phyloP scores from a whole-genome alignment of 805 yeast genomes.

The Debaryomyces maramus region DNA sequence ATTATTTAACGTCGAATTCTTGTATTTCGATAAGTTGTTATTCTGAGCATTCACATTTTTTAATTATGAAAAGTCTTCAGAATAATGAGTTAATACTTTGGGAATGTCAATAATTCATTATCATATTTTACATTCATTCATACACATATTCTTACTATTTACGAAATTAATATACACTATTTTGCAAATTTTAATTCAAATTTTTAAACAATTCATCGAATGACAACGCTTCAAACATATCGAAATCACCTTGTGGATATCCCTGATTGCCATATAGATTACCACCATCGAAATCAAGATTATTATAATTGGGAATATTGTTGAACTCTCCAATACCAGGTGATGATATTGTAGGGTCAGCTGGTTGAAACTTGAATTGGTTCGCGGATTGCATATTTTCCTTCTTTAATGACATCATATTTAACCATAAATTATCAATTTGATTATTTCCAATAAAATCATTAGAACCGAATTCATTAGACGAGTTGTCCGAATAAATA shows the following conservation, averaged over 20 bases:
- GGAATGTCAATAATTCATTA: neutral
- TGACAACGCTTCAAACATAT: constrained; percentile 11
- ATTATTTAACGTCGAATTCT: neutral
- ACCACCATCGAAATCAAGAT: neutral
- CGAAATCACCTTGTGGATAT: neutral
- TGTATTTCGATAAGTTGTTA: constrained; percentile 1
- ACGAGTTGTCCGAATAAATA: neutral
- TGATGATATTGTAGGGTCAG: neutral
- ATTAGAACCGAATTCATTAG: neutral
- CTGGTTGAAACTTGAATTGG: neutral
- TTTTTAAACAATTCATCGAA: constrained; percentile 13
- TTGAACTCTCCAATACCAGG: constrained; percentile 1
- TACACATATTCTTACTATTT: neutral
- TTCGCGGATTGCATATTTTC: neutral
- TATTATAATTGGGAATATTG: neutral
- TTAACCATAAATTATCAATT: constrained; percentile 20
- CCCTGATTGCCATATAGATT: neutral
- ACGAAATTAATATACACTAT: constrained; percentile 2
- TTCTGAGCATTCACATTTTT: neutral
- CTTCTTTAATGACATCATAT: constrained; percentile 11
- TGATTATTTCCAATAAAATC: constrained; percentile 14
- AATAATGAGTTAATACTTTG: neutral
- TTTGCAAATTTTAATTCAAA: constrained; percentile 2
- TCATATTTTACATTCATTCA: neutral
- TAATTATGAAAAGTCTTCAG: constrained; percentile 2